These are phyloP conservation scores for Fusarium coicis DNA, from an alignment of 2,329 filamentous ascomycete genomes.

Conservation along the genomic window DNA sequence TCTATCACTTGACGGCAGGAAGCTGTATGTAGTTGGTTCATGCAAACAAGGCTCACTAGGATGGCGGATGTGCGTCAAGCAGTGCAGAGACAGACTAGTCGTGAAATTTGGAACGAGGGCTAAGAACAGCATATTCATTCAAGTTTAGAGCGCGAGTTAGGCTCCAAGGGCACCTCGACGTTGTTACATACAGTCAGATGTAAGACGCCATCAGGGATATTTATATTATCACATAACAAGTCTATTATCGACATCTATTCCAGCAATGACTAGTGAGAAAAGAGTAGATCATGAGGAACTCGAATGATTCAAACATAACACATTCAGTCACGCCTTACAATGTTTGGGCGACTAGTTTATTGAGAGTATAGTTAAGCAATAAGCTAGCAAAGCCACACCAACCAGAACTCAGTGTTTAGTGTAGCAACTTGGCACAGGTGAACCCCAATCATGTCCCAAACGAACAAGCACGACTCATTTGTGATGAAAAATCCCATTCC, in stretches of 20 bases:
- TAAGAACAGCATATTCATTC: not conserved
- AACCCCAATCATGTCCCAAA: not conserved
- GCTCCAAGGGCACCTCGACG: no score
- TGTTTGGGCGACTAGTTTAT: not conserved
- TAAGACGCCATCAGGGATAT: not conserved
- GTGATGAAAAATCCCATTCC: not conserved
- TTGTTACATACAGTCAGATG: not conserved
- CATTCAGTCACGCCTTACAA: not conserved
- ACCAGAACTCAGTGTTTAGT: slow-evolving; percentile 5
- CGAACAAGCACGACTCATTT: not conserved
- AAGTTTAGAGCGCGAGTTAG: not conserved
- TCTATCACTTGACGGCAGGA: not conserved
- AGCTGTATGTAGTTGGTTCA: not conserved
- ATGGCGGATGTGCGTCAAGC: not conserved
- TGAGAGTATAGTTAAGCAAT: not conserved
- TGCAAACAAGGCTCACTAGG: not conserved
- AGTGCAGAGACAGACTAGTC: not conserved
- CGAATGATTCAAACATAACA: no score
- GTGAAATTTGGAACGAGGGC: not conserved
- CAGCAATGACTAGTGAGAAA: not conserved
- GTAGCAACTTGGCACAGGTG: not conserved
- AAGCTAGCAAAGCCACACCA: not conserved
- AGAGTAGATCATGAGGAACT: not conserved
- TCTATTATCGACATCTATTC: not conserved
- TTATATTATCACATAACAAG: not conserved